A percentile compares a stretch with the other conserved stretches of the same genome.
Evolutionary conservation across 73 alveolate genomes (phyloP).

Genomic region (Paraurostyla sp.): DNA sequence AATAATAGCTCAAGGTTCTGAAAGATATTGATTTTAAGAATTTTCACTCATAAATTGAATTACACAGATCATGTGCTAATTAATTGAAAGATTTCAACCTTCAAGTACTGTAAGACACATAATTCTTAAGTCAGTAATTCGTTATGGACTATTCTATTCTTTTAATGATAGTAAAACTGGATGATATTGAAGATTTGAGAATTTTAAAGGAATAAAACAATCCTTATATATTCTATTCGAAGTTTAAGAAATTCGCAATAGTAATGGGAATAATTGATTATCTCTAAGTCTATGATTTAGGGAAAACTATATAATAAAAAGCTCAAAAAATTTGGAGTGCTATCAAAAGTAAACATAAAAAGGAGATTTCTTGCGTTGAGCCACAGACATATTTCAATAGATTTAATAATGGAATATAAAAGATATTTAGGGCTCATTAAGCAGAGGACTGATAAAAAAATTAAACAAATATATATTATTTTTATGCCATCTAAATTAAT

Average conservation of each 20-base stretch:
- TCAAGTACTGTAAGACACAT: slow-evolving; percentile 9
- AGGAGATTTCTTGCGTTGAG: slow-evolving; percentile 43
- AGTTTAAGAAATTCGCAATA: not conserved
- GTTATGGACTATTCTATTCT: slow-evolving; percentile 51
- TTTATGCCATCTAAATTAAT: too few species aligned
- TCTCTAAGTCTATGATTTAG: not conserved
- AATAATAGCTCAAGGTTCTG: not conserved
- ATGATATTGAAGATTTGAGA: not conserved
- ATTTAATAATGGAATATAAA: slow-evolving; percentile 23
- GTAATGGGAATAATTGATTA: slow-evolving; percentile 51
- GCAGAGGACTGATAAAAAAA: too few species aligned
- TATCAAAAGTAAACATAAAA: not conserved
- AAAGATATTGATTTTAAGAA: slow-evolving; percentile 41
- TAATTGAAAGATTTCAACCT: not conserved
- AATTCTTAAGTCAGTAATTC: not conserved
- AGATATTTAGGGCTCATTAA: too few species aligned
- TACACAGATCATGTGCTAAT: not conserved
- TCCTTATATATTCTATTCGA: slow-evolving; percentile 12
- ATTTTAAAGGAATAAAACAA: not conserved
- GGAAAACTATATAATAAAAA: slow-evolving; percentile 10
- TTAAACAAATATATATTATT: too few species aligned
- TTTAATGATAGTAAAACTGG: not conserved
- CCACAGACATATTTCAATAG: slow-evolving; percentile 17
- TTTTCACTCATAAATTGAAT: not conserved
- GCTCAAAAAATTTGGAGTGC: slow-evolving; percentile 39